Evolutionary conservation across 768 basidiomycete genomes (phyloP).

Genomic region (Rubroboletus pulcherrimus): DNA sequence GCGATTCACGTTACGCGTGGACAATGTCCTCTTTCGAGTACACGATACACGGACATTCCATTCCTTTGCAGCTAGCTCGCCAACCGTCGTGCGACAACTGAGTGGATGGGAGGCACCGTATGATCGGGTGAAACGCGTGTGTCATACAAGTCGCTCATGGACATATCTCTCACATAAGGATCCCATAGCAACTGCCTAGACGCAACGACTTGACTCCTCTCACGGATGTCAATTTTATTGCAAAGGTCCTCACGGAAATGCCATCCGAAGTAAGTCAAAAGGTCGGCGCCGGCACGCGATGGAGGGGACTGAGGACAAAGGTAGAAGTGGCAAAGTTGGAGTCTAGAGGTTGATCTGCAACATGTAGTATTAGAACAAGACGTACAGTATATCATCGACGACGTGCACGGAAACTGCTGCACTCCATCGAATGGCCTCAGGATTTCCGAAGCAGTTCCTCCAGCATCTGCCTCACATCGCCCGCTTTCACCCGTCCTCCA

Average conservation of each 20-base stretch:
- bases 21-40: conserved; percentile 88
- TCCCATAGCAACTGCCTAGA: conserved; percentile 57
- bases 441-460: conserved; percentile 38
- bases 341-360: conserved; percentile 2
- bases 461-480: conserved; percentile 48
- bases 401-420: too few relatives aligned
- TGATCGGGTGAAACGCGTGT: conserved; percentile 70
- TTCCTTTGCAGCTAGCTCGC: conserved; percentile 60
- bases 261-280: conserved; percentile 54
- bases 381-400: not conserved
- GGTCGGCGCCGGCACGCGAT: conserved; percentile 70
- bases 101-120: conserved; percentile 93
- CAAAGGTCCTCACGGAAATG: conserved; percentile 63
- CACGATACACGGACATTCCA: conserved; percentile 90
- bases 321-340: conserved; percentile 46
- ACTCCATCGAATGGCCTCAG: not conserved
- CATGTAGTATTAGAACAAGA: not conserved
- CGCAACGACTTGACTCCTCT: conserved; percentile 83
- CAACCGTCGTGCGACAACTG: conserved; percentile 70
- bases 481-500: conserved; percentile 75
- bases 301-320: conserved; percentile 76
- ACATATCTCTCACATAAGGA: not conserved
- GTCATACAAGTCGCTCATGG: conserved; percentile 17
- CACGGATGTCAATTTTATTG: conserved; percentile 82
- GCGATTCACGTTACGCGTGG: conserved; percentile 91